Conservation (phyloP, 108 stramenopile genomes). For the Epipyxis sp. region DNA sequence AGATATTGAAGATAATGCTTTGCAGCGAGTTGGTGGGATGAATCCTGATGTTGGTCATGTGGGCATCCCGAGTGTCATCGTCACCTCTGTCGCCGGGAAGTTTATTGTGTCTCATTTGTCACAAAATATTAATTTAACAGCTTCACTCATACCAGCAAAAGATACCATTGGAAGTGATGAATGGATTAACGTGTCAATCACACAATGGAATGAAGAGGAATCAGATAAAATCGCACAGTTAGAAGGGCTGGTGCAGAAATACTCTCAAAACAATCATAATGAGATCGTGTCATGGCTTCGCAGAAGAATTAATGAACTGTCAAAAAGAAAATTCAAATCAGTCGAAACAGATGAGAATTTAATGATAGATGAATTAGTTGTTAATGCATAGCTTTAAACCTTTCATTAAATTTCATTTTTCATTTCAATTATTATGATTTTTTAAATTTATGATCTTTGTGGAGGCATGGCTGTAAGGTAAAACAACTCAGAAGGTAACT, state of each 20-base stretch:
- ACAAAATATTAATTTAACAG: not conserved
- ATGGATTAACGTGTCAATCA: slow-evolving; percentile 15
- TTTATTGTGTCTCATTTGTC: not conserved
- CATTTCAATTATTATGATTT: no score
- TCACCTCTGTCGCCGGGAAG: not conserved
- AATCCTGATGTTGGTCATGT: not conserved
- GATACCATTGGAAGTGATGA: not conserved
- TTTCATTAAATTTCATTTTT: no score
- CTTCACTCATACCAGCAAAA: not conserved
- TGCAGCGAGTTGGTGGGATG: slow-evolving; percentile 16
- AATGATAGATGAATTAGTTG: no score
- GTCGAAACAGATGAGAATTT: not conserved
- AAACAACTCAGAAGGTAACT: no score
- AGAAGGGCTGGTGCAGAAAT: slow-evolving; percentile 12
- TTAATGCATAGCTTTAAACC: no score
- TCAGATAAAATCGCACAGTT: not conserved
- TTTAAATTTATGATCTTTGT: no score
- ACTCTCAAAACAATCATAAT: not conserved
- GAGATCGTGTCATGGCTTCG: slow-evolving; percentile 3
- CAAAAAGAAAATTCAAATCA: not conserved
- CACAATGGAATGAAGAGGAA: not conserved
- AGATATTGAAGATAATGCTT: not conserved
- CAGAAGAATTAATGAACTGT: not conserved
- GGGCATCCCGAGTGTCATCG: slow-evolving; percentile 1
- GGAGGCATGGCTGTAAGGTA: no score